Evolutionary conservation across 208 protist genomes (phyloP), one percentile per base, ranked within the genome.

Genomic region (Acanthamoeba rhysodes): DNA sequence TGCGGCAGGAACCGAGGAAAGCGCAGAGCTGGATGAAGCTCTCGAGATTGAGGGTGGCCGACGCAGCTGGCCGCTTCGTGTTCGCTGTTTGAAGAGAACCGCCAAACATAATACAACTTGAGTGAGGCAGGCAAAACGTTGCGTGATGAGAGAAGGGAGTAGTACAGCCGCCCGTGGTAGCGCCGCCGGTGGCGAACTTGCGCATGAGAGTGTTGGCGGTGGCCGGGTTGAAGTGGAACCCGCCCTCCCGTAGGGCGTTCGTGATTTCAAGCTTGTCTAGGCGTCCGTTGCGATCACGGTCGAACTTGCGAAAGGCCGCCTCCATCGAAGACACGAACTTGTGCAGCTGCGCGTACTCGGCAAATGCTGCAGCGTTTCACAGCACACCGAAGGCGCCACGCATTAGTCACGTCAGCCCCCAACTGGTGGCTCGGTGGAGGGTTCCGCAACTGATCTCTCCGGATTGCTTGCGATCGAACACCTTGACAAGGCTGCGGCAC

Each of bases 1-100:
- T 93, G 55, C 64, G 55, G 32, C 55, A 70, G 6, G 55, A 57
- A 29, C 87, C 87, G 5, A 93, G 41, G 62, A 93, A 93, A 53
- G 87, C 87, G 62, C 87, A 93, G 5, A 93, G 87, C 37, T 93
- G 87, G 37, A 93, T 93, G 48, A 93, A 93, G 87, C 64, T 76
- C 32, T 93, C 87, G 3, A 93, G 45, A 20, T 53, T 85, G 24
- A 85, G 48, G 10, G 76, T 85, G 76, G 45, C 27, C 41, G 76
- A 22, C 32, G 74, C 45, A 27, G 20, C 45, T 59, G 34, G 45
- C 45, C 45, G 34, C 41, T 37, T 57, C 29, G 27, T 18, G 24
- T 59, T 59, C 10, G 76, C 45, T 85, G 45, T 10, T n/a, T 24
- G 62, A 70, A 8, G 62, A 70, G 10, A 62, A 62, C 24, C 12